Conservation (phyloP, 2,329 filamentous ascomycete genomes). For the Fusarium coffeatum region DNA sequence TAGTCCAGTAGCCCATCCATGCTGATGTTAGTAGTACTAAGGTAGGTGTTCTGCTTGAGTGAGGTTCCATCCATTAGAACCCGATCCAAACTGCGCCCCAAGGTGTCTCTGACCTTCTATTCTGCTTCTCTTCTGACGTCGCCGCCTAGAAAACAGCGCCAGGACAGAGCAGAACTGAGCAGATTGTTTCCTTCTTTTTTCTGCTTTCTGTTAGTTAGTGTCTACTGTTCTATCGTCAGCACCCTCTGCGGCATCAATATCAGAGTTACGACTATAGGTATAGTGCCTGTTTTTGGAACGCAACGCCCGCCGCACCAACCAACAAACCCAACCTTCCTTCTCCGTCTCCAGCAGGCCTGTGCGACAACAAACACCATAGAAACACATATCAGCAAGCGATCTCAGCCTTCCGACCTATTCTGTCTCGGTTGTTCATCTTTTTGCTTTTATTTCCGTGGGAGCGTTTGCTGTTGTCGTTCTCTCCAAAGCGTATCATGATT, state of each 20-base stretch:
- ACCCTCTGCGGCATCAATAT: conserved; percentile 1
- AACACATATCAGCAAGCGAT: conserved; percentile 30
- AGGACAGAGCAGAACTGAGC: conserved; percentile 9
- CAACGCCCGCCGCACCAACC: conserved; percentile 22
- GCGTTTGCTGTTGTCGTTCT: conserved; percentile 18
- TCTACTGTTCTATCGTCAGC: conserved; percentile 14
- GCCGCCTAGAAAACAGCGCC: conserved; percentile 34
- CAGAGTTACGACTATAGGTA: conserved; percentile 8
- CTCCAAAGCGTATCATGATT: conserved; percentile 43
- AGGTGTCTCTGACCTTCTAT: conserved; percentile 37
- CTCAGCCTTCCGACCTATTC: conserved; percentile 1
- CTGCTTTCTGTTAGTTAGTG: conserved; percentile 14
- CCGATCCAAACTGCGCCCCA: conserved; percentile 44
- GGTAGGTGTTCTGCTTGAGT: conserved; percentile 4
- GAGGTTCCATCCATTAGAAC: conserved; percentile 14
- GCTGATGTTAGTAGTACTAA: neutral
- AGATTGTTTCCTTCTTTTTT: conserved; percentile 27
- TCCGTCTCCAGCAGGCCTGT: conserved; percentile 37
- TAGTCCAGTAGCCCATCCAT: neutral
- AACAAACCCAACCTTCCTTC: conserved; percentile 18
- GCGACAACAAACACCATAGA: conserved; percentile 37
- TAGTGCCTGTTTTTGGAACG: conserved; percentile 18
- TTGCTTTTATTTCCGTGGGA: conserved; percentile 18
- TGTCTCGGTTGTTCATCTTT: neutral
- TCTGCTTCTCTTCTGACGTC: conserved; percentile 37